These are phyloP conservation scores for Ambrosia hybrid DNA, from an alignment of 140 eudicot genomes.

Conservation along the genomic window DNA sequence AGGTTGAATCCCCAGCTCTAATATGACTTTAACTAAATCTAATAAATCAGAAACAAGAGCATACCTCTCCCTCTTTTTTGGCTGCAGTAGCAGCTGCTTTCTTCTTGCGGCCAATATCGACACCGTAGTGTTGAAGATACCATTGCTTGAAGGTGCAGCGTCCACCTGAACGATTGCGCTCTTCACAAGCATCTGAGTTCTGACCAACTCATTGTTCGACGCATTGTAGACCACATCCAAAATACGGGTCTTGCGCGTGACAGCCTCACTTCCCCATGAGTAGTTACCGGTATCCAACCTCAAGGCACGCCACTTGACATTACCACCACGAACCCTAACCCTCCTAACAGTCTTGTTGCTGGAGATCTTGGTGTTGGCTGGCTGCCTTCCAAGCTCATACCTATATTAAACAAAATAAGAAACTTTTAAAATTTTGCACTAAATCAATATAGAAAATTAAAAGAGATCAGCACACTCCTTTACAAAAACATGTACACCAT, in stretches of 20 bases:
- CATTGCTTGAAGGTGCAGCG: slow-evolving; percentile 83
- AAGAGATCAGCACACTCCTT: too few relatives aligned
- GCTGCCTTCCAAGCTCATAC: slow-evolving; percentile 80
- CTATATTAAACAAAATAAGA: slow-evolving; percentile 14
- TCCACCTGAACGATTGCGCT: slow-evolving; percentile 79
- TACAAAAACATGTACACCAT: neutral
- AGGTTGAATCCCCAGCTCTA: neutral
- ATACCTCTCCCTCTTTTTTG: slow-evolving; percentile 82
- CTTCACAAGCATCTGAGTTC: slow-evolving; percentile 76
- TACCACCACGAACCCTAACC: slow-evolving; percentile 79
- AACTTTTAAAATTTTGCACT: neutral
- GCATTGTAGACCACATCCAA: slow-evolving; percentile 84
- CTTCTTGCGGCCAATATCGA: slow-evolving; percentile 85
- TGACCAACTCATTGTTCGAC: slow-evolving; percentile 76
- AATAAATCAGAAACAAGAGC: neutral
- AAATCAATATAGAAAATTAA: too few relatives aligned
- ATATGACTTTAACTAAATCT: neutral
- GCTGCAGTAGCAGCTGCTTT: slow-evolving; percentile 40
- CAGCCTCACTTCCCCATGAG: slow-evolving; percentile 92
- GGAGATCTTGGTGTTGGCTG: slow-evolving; percentile 48
- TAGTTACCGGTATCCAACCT: slow-evolving; percentile 82
- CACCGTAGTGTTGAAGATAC: slow-evolving; percentile 81
- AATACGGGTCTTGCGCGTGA: slow-evolving; percentile 70
- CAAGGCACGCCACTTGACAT: slow-evolving; percentile 88
- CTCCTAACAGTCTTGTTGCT: slow-evolving; percentile 81